Evolutionary conservation across 2,329 filamentous ascomycete genomes (phyloP).

Genomic region (Colletotrichum orchidophilum): DNA sequence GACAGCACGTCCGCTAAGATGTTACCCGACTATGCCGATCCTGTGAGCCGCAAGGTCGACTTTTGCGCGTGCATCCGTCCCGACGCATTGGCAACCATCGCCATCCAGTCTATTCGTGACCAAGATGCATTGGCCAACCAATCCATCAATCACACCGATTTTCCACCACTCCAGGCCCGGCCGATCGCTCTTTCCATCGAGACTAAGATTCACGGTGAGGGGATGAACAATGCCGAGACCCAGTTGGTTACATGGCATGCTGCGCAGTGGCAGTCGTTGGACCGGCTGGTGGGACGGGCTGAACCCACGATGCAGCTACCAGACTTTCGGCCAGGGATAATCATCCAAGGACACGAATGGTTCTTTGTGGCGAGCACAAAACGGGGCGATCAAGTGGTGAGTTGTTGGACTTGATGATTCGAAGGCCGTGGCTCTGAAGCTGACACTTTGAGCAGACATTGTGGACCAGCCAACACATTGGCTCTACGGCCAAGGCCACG

Average conservation of each 20-base stretch:
- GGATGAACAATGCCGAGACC: not conserved
- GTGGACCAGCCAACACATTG: slow-evolving; percentile 12
- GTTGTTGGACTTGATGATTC: not conserved
- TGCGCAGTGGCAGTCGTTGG: slow-evolving; percentile 9
- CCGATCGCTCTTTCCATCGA: slow-evolving; percentile 9
- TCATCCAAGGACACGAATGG: slow-evolving; percentile 19
- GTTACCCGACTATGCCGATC: not conserved
- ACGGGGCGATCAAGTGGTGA: not conserved
- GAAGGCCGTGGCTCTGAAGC: not conserved
- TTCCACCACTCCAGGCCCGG: not conserved
- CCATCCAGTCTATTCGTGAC: not conserved
- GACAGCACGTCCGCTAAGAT: not conserved
- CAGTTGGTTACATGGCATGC: slow-evolving; percentile 9
- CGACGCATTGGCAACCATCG: not conserved
- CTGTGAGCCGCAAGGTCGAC: not conserved
- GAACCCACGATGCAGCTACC: not conserved
- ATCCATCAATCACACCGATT: slow-evolving; percentile 22
- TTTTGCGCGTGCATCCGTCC: not conserved
- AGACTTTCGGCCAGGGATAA: slow-evolving; percentile 6
- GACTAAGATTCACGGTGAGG: slow-evolving; percentile 14
- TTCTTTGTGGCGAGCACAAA: slow-evolving; percentile 17
- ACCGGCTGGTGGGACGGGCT: not conserved
- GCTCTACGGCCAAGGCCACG: slow-evolving; percentile 27
- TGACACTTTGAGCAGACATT: not conserved
- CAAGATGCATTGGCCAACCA: not conserved